Base-by-base conservation (phyloP, 352 stramenopile species). In the Globisporangium takayamanum region DNA sequence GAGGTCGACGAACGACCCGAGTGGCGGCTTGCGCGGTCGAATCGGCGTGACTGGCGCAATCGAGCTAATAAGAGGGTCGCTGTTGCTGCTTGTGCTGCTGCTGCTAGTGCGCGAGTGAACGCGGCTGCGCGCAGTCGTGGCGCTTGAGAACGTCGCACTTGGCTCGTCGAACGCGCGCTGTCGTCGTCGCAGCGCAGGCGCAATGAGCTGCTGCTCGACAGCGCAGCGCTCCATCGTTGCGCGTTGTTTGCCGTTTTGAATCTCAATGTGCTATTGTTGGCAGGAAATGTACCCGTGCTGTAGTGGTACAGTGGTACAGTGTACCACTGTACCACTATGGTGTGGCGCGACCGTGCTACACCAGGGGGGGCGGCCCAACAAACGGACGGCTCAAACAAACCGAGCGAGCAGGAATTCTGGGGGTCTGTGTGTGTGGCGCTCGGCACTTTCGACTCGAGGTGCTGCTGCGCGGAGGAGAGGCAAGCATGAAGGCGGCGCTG, bases 401-500 rank as follows among this genome's bases (percentile, higher is more conserved):
- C 28, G n/a, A 56, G 46, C 12, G 5, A 25, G 36, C 11, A 58
- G 30, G 47, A 53, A 59, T 64, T 64, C 59, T 64, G 59, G 59
- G 51, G 59, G 59, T 64, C 42, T 52, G 41, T 30, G 47, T 59
- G 41, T 64, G 59, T 64, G 58, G 59, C 51, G 41, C 41, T 42
- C 26, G 8, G 39, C 49, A 62, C 49, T 62, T 62, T 62, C 57
- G 49, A 62, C 25, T 50, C 26, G 51, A 63, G 26, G 22, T 33
- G 42, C 25, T 53, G 49, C 49, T 42, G 49, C 48, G 18, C 15
- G 25, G 25, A 53, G 8, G 18, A 18, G 53, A 44, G 53, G 15
- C 8, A 39, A 58, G 36, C 28, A 59, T 54, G 59, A 64, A 51
- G 59, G 50, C 48, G 33, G 46, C 59, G 30, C 42, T 64, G 22